Conservation (phyloP, 129 eudicot species). For the Tagetes erecta region DNA sequence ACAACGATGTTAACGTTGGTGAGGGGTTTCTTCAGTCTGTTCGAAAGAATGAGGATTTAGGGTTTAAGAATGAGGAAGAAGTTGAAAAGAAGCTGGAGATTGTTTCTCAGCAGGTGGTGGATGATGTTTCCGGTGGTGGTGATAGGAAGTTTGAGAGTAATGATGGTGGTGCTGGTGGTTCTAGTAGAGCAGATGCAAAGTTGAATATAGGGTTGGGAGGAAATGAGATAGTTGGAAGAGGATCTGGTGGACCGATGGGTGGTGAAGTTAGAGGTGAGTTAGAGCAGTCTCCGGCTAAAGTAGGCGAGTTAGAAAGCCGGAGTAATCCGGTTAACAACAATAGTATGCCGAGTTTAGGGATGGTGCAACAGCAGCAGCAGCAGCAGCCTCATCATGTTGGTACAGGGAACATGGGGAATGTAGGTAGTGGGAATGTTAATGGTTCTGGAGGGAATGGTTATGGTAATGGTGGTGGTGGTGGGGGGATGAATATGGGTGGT, state of each 20-base stretch:
- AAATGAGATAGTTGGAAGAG: conserved; percentile 35
- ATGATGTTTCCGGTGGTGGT: conserved; percentile 21
- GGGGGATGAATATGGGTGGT: conserved; percentile 26
- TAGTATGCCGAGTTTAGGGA: conserved; percentile 25
- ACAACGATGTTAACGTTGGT: conserved; percentile 84
- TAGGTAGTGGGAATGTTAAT: background rate
- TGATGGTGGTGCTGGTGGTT: conserved; percentile 34
- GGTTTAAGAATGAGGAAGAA: conserved; percentile 44
- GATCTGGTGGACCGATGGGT: conserved; percentile 28
- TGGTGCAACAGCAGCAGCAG: conserved; percentile 38
- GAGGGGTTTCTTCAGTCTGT: conserved; percentile 70
- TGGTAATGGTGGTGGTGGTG: conserved; percentile 3
- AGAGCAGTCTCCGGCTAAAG: conserved; percentile 46
- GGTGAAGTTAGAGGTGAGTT: conserved; percentile 61
- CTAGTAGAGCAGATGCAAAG: conserved; percentile 38
- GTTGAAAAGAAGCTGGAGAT: conserved; percentile 23
- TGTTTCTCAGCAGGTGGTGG: conserved; percentile 30
- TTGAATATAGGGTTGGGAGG: conserved; percentile 36
- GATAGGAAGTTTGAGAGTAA: conserved; percentile 43
- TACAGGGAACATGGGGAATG: conserved; percentile 6
- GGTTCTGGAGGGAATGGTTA: no score
- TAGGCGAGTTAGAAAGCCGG: conserved; percentile 38
- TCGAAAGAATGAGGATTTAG: conserved; percentile 51
- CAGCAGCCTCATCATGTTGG: conserved; percentile 2
- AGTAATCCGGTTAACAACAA: conserved; percentile 16